Evolutionary conservation across 2,329 filamentous ascomycete species (phyloP).

Genomic region (Dothideomycetidae sp.): DNA sequence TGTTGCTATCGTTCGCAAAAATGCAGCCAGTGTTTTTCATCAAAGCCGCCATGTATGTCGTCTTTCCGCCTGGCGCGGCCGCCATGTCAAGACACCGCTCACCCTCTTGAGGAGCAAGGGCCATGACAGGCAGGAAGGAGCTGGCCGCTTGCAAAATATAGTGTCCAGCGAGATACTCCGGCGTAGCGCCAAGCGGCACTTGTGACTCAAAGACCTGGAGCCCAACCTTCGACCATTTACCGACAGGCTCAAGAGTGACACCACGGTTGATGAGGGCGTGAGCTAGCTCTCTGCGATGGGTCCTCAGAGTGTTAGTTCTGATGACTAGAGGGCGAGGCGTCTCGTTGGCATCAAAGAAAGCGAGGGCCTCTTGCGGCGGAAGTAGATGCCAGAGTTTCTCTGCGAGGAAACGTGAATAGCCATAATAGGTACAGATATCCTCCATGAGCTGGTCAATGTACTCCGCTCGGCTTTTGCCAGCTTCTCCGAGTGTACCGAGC

Average conservation of each 20-base stretch:
- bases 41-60: constrained; percentile 85
- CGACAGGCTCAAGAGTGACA: constrained; percentile 88
- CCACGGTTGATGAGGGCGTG: constrained; percentile 91
- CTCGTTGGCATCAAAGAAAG: constrained; percentile 98
- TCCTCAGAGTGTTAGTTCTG: constrained; percentile 85
- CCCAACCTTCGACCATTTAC: constrained; percentile 97
- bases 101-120: constrained; percentile 80
- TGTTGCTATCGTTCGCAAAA: constrained; percentile 94
- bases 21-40: constrained; percentile 97
- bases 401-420: constrained; percentile 86
- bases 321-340: constrained; percentile 86
- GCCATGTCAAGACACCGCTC: constrained; percentile 92
- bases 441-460: constrained; percentile 77
- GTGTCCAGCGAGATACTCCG: constrained; percentile 91
- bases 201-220: constrained; percentile 90
- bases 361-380: constrained; percentile 82
- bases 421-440: constrained; percentile 93
- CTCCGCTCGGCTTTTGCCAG: constrained; percentile 68
- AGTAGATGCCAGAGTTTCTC: constrained; percentile 93
- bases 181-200: constrained; percentile 79
- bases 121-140: constrained; percentile 96
- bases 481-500: constrained; percentile 67
- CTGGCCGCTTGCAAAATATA: constrained; percentile 96
- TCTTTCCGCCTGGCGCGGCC: constrained; percentile 89
- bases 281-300: constrained; percentile 63